These are phyloP conservation scores for Alloascoidea hylecoeti DNA, from an alignment of 805 yeast species.

Conservation along the genomic window DNA sequence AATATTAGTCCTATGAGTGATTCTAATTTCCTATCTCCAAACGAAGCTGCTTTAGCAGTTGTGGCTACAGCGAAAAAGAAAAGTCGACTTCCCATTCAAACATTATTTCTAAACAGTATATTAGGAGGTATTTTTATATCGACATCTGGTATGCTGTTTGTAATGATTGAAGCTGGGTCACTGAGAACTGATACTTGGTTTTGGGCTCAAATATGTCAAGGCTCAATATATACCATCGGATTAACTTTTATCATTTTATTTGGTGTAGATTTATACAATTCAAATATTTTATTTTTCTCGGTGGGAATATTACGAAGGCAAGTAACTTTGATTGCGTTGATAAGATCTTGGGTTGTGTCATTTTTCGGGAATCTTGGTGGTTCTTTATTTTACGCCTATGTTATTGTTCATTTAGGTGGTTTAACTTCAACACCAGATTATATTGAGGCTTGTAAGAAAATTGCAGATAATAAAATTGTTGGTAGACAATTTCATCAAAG, in stretches of 20 bases:
- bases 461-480: conserved; percentile 29
- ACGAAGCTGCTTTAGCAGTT: conserved; percentile 73
- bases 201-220: conserved; percentile 25
- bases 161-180: conserved; percentile 37
- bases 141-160: conserved; percentile 59
- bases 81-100: conserved; percentile 47
- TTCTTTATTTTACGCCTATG: conserved; percentile 49
- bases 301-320: conserved; percentile 62
- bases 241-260: conserved; percentile 58
- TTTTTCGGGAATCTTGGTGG: conserved; percentile 56
- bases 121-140: conserved; percentile 60
- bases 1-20: no score
- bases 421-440: conserved; percentile 26
- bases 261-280: conserved; percentile 69
- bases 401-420: conserved; percentile 44
- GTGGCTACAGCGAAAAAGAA: conserved; percentile 83
- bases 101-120: conserved; percentile 46
- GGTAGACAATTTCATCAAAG: conserved; percentile 40
- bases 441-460: conserved; percentile 30
- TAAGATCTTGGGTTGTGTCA: conserved; percentile 53
- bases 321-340: conserved; percentile 44
- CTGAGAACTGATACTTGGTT: conserved; percentile 13
- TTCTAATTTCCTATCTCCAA: conserved; percentile 51
- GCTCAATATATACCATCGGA: conserved; percentile 55
- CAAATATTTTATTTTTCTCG: conserved; percentile 57